Base-by-base conservation (phyloP, 139 green algal species). In the Chlorella sp. region DNA sequence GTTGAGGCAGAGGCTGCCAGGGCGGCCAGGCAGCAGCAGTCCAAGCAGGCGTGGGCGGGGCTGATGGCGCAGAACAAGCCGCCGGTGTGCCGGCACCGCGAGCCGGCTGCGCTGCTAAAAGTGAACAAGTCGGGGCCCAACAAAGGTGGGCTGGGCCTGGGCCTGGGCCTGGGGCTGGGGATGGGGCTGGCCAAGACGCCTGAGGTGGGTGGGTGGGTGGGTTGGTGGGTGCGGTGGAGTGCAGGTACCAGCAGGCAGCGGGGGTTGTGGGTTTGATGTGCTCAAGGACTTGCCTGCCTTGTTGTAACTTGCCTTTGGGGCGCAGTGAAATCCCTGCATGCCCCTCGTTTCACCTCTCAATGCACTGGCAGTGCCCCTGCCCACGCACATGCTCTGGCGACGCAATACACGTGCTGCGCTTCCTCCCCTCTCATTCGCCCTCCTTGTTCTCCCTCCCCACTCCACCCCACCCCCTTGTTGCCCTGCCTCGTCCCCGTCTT, bases 51-150 rank as follows among this genome's bases (percentile, higher is more conserved):
- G 0, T 81, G 75, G 75, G 75, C 75, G 34, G 75, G 75, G 34
- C 34, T 81, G 34, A 37, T 81, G 75, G 34, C 32, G 11, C 48
- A 81, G 34, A 81, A 81, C 75, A 81, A 85, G 79, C 78, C 86
- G 32, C 94, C 94, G 3, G 85, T 40, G n/a, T 96, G 94, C 64
- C 11, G 60, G 36, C 94, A 96, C 60, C 81, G 90, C 3, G 91
- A 96, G 57, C 21, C 88, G 14, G 94, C 89, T 0, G 94, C 90
- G 81, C 78, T 90, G 64, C 94, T 94, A 68, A 57, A 78, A 37
- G 94, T 96, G 24, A 95, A 95, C 78, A 96, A 96, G 76, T 34
- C 60, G 18, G 91, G 90, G 37, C 42, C 71, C 5, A 91, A 93
- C 48, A 66, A 93, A 28, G 91, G 87, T 87, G 32, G 48, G 86